Conservation (phyloP, 768 basidiomycete species). For the Rhizopogon roseolus region DNA sequence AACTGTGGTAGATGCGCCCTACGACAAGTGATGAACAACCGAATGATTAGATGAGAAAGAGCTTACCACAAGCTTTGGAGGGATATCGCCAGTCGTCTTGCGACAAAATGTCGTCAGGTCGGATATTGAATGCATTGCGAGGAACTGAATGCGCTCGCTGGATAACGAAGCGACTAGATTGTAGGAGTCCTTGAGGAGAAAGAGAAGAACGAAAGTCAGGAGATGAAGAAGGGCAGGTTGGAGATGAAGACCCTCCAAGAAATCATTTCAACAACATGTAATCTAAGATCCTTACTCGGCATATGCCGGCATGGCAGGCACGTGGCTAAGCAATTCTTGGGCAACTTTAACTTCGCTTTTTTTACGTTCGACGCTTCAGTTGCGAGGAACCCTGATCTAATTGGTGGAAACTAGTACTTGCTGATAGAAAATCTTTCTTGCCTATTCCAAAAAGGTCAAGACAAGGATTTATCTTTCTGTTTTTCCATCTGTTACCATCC, state of each 20-base stretch:
- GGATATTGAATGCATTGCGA: conserved; percentile 72
- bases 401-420: too few species aligned
- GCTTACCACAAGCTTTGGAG: conserved; percentile 75
- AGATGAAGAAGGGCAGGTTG: background rate
- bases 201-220: conserved; percentile 11
- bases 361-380: too few species aligned
- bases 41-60: background rate
- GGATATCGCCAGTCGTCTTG: conserved; percentile 81
- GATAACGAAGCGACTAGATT: background rate
- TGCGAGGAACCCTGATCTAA: too few species aligned
- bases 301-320: conserved; percentile 12
- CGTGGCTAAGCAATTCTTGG: background rate
- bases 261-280: background rate
- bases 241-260: background rate
- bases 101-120: conserved; percentile 85
- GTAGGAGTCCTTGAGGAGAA: conserved; percentile 9
- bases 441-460: too few species aligned
- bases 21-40: background rate
- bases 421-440: too few species aligned
- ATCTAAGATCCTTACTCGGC: conserved; percentile 27
- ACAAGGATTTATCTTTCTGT: too few species aligned
- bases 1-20: conserved; percentile 92
- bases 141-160: background rate
- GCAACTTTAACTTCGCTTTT: background rate
- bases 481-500: too few species aligned